Evolutionary conservation across 2,329 filamentous ascomycete genomes (phyloP).

Genomic region (Neonectria magnoliae): DNA sequence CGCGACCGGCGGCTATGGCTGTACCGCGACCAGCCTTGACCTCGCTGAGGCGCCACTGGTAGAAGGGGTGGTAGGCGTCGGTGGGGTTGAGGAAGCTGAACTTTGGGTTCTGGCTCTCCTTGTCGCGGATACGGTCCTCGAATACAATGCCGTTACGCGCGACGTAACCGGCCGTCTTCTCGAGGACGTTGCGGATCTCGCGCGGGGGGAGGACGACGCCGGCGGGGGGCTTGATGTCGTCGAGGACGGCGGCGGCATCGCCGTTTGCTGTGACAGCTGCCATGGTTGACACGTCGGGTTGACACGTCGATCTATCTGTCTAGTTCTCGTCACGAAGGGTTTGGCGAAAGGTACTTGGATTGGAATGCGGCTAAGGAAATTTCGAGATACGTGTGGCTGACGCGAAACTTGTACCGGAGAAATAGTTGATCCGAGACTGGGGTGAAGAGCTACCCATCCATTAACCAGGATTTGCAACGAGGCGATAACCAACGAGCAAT

Average conservation of each 20-base stretch:
- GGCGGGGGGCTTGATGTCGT: slow-evolving; percentile 80
- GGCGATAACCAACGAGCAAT: too few relatives aligned
- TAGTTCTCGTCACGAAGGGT: slow-evolving; percentile 11
- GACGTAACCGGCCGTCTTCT: slow-evolving; percentile 95
- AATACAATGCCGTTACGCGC: slow-evolving; percentile 74
- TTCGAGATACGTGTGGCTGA: slow-evolving; percentile 29
- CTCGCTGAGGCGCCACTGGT: slow-evolving; percentile 89
- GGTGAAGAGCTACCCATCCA: background rate
- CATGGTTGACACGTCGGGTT: slow-evolving; percentile 36
- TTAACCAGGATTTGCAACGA: background rate
- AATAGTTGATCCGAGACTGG: slow-evolving; percentile 5
- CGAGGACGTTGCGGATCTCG: slow-evolving; percentile 84
- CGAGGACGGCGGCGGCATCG: slow-evolving; percentile 63
- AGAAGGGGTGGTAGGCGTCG: slow-evolving; percentile 89
- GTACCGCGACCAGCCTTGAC: slow-evolving; percentile 86
- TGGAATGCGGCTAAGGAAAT: slow-evolving; percentile 34
- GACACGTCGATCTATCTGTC: slow-evolving; percentile 14
- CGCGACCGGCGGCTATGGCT: slow-evolving; percentile 78
- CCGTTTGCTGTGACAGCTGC: slow-evolving; percentile 58
- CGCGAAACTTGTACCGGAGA: slow-evolving; percentile 16
- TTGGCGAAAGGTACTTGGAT: background rate
- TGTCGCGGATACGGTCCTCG: slow-evolving; percentile 86
- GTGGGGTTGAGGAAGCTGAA: slow-evolving; percentile 85
- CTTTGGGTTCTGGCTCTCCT: slow-evolving; percentile 85
- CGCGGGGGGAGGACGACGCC: slow-evolving; percentile 90